A percentile compares a stretch with the other conserved stretches of the same genome.
phyloP scores from a whole-genome alignment of 371 early-diverging fungal species.

The Saksenaea vasiformis region DNA sequence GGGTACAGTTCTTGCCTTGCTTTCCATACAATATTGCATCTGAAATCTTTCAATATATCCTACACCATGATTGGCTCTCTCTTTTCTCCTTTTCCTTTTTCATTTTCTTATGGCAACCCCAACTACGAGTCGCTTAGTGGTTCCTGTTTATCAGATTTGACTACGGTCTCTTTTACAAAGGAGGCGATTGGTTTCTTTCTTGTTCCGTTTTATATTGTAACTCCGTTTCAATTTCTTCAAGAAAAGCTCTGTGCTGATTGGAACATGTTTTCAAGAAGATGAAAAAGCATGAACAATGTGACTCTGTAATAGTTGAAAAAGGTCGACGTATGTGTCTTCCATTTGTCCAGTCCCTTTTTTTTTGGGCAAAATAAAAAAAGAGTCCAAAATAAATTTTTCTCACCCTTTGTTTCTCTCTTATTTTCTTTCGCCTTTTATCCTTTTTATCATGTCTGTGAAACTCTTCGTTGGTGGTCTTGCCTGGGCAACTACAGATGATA shows the following conservation, averaged over 20 bases:
- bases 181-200: too few relatives aligned
- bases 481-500: slow-evolving; percentile 60
- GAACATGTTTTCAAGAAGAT: too few relatives aligned
- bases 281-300: background rate
- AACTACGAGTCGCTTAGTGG: too few relatives aligned
- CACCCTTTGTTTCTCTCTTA: background rate
- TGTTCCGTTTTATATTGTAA: too few relatives aligned
- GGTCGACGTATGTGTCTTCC: background rate
- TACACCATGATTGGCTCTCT: background rate
- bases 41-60: too few relatives aligned
- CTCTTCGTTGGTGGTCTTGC: slow-evolving; percentile 72
- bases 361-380: background rate
- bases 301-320: background rate
- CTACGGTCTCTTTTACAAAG: too few relatives aligned
- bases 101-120: background rate
- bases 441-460: slow-evolving; percentile 33
- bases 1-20: background rate
- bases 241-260: too few relatives aligned
- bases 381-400: background rate
- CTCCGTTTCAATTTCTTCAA: too few relatives aligned
- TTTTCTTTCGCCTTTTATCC: slow-evolving; percentile 11
- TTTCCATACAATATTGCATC: too few relatives aligned
- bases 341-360: background rate
- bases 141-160: too few relatives aligned
- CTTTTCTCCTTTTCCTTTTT: background rate